phyloP scores from a whole-genome alignment of 2,329 filamentous ascomycete species.

The Ceratocystis cubensis region DNA sequence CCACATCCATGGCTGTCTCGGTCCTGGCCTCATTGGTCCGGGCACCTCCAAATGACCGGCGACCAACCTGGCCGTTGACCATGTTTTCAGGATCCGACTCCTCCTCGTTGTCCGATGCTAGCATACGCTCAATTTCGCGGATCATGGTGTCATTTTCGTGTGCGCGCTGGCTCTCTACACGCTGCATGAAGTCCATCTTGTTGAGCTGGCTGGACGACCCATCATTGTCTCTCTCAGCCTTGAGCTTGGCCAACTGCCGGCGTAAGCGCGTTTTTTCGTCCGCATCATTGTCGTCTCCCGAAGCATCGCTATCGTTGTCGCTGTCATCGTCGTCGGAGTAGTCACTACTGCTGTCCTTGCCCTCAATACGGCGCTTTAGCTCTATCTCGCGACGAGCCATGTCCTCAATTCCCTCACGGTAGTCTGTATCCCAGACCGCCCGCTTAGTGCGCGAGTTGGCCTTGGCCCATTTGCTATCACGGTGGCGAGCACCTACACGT shows the following conservation, averaged over 20 bases:
- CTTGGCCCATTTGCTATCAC: conserved; percentile 88
- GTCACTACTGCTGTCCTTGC: conserved; percentile 39
- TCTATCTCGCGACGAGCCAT: conserved; percentile 76
- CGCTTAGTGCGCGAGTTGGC: conserved; percentile 65
- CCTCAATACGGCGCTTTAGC: conserved; percentile 64
- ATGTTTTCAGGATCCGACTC: conserved; percentile 44
- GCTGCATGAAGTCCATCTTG: conserved; percentile 89
- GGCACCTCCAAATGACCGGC: conserved; percentile 43
- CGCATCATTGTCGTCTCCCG: conserved; percentile 34
- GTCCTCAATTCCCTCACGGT: conserved; percentile 62
- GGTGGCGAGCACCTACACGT: conserved; percentile 72
- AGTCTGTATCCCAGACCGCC: conserved; percentile 80
- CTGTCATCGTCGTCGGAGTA: conserved; percentile 40
- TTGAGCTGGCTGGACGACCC: conserved; percentile 55
- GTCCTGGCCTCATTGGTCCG: conserved; percentile 24
- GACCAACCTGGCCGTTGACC: conserved; percentile 37
- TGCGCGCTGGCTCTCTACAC: conserved; percentile 66
- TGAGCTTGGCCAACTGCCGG: conserved; percentile 35
- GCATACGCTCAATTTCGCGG: conserved; percentile 54
- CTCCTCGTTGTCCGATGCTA: conserved; percentile 50
- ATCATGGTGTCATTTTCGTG: conserved; percentile 69
- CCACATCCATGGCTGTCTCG: conserved; percentile 13
- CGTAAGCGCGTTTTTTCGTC: conserved; percentile 37
- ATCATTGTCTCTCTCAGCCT: conserved; percentile 34
- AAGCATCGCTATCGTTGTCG: conserved; percentile 37